Percentiles rank a stretch among this genome's conserved stretches.
phyloP scores from a whole-genome alignment of 768 basidiomycete species.

The Phaeotremella fagi region DNA sequence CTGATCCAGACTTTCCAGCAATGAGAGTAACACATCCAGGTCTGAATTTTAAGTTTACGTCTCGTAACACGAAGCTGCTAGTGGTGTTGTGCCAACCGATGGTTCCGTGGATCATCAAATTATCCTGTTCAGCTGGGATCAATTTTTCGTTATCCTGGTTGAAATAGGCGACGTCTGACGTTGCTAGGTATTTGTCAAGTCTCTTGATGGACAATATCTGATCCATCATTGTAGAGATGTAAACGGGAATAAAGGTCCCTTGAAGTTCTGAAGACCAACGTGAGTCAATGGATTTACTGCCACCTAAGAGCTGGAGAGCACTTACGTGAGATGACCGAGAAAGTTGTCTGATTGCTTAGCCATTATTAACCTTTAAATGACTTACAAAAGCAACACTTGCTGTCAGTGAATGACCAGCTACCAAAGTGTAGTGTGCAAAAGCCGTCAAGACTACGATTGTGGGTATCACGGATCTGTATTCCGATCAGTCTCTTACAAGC shows the following conservation, averaged over 20 bases:
- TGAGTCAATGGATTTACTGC: no score
- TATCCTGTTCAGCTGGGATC: constrained; percentile 1
- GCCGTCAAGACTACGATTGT: constrained; percentile 25
- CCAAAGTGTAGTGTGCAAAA: constrained; percentile 40
- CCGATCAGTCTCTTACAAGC: no score
- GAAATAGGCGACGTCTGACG: constrained; percentile 27
- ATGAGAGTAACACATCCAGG: constrained; percentile 31
- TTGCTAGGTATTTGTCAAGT: constrained; percentile 18
- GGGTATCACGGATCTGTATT: constrained; percentile 25
- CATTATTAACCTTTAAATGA: constrained; percentile 3
- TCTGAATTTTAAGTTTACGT: constrained; percentile 36
- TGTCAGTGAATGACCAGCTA: constrained; percentile 23
- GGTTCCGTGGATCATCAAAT: constrained; percentile 19
- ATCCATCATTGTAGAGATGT: no score
- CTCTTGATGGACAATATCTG: constrained; percentile 28
- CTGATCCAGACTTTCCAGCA: constrained; percentile 38
- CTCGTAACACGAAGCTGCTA: constrained; percentile 20
- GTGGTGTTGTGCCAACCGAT: constrained; percentile 15
- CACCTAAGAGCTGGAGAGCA: no score
- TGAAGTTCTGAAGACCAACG: no score
- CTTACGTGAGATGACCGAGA: no score
- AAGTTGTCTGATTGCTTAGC: constrained; percentile 30
- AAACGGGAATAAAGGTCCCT: no score
- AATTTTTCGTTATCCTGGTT: constrained; percentile 8
- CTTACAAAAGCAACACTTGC: constrained; percentile 38